Conservation (phyloP, 2,329 filamentous ascomycete genomes). For the Stylonectria norvegica region DNA sequence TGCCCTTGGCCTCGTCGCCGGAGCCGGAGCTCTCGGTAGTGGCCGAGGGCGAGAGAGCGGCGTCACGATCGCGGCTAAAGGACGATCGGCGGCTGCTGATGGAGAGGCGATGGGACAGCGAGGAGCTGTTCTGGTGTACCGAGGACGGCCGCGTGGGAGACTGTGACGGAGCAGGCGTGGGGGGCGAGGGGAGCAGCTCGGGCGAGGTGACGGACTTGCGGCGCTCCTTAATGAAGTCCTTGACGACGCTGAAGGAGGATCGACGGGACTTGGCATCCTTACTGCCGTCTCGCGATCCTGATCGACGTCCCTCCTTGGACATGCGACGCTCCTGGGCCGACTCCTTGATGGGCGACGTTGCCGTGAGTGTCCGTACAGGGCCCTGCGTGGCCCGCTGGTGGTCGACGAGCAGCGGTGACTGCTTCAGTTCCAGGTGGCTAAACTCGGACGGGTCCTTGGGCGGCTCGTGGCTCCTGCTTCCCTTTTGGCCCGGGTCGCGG, state of each 20-base stretch:
- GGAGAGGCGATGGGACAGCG: conserved; percentile 58
- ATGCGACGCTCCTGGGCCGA: conserved; percentile 47
- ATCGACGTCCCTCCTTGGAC: conserved; percentile 39
- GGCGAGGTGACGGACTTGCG: conserved; percentile 49
- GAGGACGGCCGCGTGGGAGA: conserved; percentile 49
- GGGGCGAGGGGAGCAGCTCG: conserved; percentile 34
- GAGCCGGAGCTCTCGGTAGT: conserved; percentile 45
- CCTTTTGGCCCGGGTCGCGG: conserved; percentile 54
- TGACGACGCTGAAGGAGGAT: conserved; percentile 58
- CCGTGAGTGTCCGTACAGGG: conserved; percentile 25
- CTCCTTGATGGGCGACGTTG: conserved; percentile 36
- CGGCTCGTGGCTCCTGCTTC: conserved; percentile 39
- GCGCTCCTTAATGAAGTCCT: conserved; percentile 59
- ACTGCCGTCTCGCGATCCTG: conserved; percentile 33
- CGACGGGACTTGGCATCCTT: conserved; percentile 44
- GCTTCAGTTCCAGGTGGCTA: conserved; percentile 50
- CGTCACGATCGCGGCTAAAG: conserved; percentile 41
- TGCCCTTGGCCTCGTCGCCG: conserved; percentile 45
- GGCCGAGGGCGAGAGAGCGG: conserved; percentile 38
- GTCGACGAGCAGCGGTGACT: conserved; percentile 58
- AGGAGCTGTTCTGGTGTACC: conserved; percentile 40
- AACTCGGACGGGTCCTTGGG: conserved; percentile 43
- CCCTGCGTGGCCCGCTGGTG: conserved; percentile 41
- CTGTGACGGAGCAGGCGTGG: conserved; percentile 31
- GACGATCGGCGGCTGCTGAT: conserved; percentile 60